Conservation (phyloP, 2,329 filamentous ascomycete species). For the Alternaria sp. region DNA sequence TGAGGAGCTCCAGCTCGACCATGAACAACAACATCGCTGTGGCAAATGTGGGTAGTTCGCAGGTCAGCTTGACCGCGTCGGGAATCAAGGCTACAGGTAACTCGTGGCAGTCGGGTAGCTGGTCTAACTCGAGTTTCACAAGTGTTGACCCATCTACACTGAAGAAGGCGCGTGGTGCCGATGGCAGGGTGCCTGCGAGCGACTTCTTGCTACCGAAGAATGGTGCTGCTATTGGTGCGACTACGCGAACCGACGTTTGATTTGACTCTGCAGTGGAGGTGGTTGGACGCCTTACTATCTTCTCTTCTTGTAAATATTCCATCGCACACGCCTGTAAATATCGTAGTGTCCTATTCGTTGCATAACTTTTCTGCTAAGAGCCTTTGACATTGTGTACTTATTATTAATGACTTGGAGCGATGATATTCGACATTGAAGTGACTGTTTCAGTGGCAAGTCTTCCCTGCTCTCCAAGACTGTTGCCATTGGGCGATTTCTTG, state of each 20-base stretch:
- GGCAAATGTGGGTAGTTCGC: slow-evolving; percentile 37
- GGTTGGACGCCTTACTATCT: background rate
- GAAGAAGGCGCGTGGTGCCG: slow-evolving; percentile 49
- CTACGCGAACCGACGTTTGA: slow-evolving; percentile 35
- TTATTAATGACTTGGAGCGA: background rate
- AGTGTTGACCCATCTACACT: slow-evolving; percentile 48
- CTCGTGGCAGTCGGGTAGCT: slow-evolving; percentile 55
- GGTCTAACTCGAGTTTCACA: slow-evolving; percentile 52
- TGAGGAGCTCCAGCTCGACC: slow-evolving; percentile 47
- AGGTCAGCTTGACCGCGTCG: slow-evolving; percentile 23
- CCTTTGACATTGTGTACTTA: background rate
- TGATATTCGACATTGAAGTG: background rate
- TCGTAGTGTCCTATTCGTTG: background rate
- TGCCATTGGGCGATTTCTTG: too few species aligned
- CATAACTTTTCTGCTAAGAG: background rate
- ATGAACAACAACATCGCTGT: slow-evolving; percentile 54
- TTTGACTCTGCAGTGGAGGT: background rate
- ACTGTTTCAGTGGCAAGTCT: too few species aligned
- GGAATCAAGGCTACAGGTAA: slow-evolving; percentile 48
- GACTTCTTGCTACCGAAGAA: slow-evolving; percentile 53
- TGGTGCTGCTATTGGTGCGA: slow-evolving; percentile 54
- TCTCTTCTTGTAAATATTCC: background rate
- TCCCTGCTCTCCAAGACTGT: too few species aligned
- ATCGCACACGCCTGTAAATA: background rate
- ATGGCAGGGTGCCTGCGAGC: slow-evolving; percentile 54